A percentile compares a stretch with the other conserved stretches of the same genome.
Conservation (phyloP, 2,329 filamentous ascomycete species). For the Stachybotrys chlorohalonatus region DNA sequence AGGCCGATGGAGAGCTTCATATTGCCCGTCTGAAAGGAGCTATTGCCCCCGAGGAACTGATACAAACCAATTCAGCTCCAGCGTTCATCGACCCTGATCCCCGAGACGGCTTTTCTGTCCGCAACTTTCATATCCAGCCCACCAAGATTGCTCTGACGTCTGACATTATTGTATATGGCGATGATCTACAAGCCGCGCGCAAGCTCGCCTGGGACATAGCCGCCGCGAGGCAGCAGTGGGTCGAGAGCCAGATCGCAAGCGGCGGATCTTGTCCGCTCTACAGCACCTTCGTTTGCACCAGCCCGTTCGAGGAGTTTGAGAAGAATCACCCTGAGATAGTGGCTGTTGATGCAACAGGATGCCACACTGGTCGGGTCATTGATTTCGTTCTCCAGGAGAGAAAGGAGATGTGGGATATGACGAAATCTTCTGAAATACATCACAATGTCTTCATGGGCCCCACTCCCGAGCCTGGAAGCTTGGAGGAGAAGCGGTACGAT, state of each 20-base stretch:
- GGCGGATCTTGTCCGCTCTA: slow-evolving; percentile 53
- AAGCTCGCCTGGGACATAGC: slow-evolving; percentile 63
- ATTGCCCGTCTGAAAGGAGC: slow-evolving; percentile 77
- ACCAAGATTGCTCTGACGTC: slow-evolving; percentile 81
- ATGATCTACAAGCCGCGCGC: slow-evolving; percentile 51
- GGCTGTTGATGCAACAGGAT: slow-evolving; percentile 62
- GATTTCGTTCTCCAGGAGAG: slow-evolving; percentile 89
- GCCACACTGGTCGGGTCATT: slow-evolving; percentile 65
- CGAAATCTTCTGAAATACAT: slow-evolving; percentile 77
- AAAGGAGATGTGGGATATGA: slow-evolving; percentile 89
- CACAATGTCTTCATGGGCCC: slow-evolving; percentile 86
- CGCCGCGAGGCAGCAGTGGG: slow-evolving; percentile 68
- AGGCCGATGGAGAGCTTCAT: slow-evolving; percentile 73
- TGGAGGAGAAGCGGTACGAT: slow-evolving; percentile 60
- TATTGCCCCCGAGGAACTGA: slow-evolving; percentile 70
- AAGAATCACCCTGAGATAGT: slow-evolving; percentile 60
- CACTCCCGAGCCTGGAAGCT: slow-evolving; percentile 60
- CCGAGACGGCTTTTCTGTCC: slow-evolving; percentile 81
- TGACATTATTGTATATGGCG: slow-evolving; percentile 87
- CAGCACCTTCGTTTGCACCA: slow-evolving; percentile 72
- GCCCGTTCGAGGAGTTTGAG: slow-evolving; percentile 64
- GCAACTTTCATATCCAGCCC: slow-evolving; percentile 94
- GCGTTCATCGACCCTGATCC: slow-evolving; percentile 81
- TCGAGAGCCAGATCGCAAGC: slow-evolving; percentile 50
- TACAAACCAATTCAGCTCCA: slow-evolving; percentile 41